A percentile compares a stretch with the other conserved stretches of the same genome.
These are phyloP conservation scores for Stagonosporopsis cucurbitacearum DNA, from an alignment of 2,329 filamentous ascomycete species.

Conservation along the genomic window DNA sequence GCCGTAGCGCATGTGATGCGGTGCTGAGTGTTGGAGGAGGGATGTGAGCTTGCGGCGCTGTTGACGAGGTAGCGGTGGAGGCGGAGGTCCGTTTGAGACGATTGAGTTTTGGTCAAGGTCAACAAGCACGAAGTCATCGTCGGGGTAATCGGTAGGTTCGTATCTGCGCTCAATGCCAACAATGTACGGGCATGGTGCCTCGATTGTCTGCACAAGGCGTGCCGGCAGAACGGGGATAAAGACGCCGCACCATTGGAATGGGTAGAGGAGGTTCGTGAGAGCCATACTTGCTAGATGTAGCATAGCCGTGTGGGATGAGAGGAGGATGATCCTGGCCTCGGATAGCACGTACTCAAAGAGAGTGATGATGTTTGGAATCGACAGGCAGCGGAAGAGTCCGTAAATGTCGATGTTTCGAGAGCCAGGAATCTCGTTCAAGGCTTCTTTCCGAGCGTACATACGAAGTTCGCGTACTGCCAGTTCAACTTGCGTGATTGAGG, in stretches of 20 bases:
- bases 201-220: constrained; percentile 84
- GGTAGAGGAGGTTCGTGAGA: constrained; percentile 84
- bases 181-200: constrained; percentile 96
- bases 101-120: constrained; percentile 92
- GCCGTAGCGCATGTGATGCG: constrained; percentile 85
- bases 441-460: constrained; percentile 91
- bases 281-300: constrained; percentile 90
- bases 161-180: constrained; percentile 94
- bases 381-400: constrained; percentile 86
- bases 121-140: constrained; percentile 94
- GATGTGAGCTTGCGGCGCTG: constrained; percentile 89
- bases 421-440: constrained; percentile 88
- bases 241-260: constrained; percentile 90
- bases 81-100: constrained; percentile 77
- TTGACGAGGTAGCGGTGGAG: constrained; percentile 82
- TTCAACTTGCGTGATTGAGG: constrained; percentile 95
- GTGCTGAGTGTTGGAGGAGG: constrained; percentile 86
- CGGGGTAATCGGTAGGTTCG: constrained; percentile 82
- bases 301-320: constrained; percentile 97
- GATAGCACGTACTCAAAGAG: constrained; percentile 92
- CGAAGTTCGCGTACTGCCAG: constrained; percentile 86
- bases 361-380: constrained; percentile 88
- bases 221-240: constrained; percentile 92
- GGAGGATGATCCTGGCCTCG: constrained; percentile 93
- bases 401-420: constrained; percentile 92